These are phyloP conservation scores for Saturnispora serradocipensis DNA, from an alignment of 805 yeast genomes.

Conservation along the genomic window DNA sequence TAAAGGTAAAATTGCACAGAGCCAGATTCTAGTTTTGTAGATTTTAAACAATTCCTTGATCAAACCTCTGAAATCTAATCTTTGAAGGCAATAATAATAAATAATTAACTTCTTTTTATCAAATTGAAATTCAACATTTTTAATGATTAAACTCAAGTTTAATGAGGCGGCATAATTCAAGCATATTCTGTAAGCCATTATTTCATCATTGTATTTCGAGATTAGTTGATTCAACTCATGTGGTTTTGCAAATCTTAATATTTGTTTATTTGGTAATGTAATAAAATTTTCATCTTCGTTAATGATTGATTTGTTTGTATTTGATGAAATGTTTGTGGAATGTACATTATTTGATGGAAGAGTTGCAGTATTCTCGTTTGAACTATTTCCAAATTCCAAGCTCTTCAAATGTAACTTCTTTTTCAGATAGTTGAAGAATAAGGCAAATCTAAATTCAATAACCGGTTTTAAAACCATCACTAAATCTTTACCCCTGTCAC, in stretches of 20 bases:
- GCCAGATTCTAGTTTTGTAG: constrained; percentile 75
- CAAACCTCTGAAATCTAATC: constrained; percentile 66
- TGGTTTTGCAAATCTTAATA: constrained; percentile 66
- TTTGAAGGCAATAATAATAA: constrained; percentile 53
- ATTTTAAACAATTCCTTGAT: constrained; percentile 66
- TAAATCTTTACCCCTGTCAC: constrained; percentile 76
- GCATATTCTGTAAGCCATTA: constrained; percentile 61
- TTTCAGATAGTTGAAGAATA: constrained; percentile 64
- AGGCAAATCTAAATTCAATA: constrained; percentile 54
- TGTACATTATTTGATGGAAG: constrained; percentile 14
- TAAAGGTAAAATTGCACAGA: constrained; percentile 57
- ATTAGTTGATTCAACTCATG: constrained; percentile 55
- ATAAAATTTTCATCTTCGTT: constrained; percentile 52
- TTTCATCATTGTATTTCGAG: constrained; percentile 60
- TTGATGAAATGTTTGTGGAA: constrained; percentile 10
- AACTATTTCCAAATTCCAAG: constrained; percentile 28
- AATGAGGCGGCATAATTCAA: constrained; percentile 32
- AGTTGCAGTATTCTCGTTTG: constrained; percentile 19
- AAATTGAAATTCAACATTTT: constrained; percentile 75
- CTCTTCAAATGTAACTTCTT: constrained; percentile 61
- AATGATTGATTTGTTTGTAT: constrained; percentile 25
- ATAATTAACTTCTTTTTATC: constrained; percentile 71
- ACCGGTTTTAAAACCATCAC: constrained; percentile 64
- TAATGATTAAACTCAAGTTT: constrained; percentile 45
- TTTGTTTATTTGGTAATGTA: constrained; percentile 71